phyloP scores from a whole-genome alignment of 2,329 filamentous ascomycete genomes.

The Pseudogymnoascus sp. region DNA sequence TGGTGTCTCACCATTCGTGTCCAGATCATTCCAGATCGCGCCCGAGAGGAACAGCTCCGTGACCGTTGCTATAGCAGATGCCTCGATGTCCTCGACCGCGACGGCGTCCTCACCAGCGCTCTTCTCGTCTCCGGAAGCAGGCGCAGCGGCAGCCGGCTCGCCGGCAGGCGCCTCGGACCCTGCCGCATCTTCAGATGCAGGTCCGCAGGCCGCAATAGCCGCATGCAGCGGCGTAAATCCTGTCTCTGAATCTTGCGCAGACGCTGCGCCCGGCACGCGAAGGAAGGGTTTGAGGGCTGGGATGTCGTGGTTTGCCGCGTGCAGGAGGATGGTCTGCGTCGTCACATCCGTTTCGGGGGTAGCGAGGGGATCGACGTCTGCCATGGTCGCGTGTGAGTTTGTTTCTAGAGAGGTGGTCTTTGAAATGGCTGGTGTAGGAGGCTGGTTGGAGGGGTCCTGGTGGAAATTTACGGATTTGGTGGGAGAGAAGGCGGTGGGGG shows the following conservation, averaged over 20 bases:
- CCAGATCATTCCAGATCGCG: slow-evolving; percentile 96
- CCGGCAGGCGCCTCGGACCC: slow-evolving; percentile 22
- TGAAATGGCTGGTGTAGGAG: not conserved
- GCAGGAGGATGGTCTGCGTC: slow-evolving; percentile 55
- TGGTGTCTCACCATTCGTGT: slow-evolving; percentile 78
- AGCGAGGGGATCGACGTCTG: slow-evolving; percentile 19
- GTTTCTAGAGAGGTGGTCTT: not conserved
- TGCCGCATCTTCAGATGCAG: not conserved
- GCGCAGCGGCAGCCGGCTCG: slow-evolving; percentile 18
- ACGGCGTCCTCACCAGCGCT: slow-evolving; percentile 25
- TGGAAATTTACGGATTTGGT: slow-evolving; percentile 7
- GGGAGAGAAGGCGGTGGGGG: not conserved
- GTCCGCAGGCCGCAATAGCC: slow-evolving; percentile 68
- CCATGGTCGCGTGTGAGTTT: not conserved
- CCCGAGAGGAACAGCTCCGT: slow-evolving; percentile 75
- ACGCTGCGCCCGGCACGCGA: slow-evolving; percentile 44
- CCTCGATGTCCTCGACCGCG: slow-evolving; percentile 41
- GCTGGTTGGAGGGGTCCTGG: slow-evolving; percentile 5
- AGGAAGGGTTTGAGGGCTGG: slow-evolving; percentile 25
- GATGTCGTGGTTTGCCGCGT: slow-evolving; percentile 52
- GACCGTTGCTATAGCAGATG: slow-evolving; percentile 55
- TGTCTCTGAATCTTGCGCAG: slow-evolving; percentile 75
- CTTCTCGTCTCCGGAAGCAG: slow-evolving; percentile 14
- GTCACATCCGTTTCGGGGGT: slow-evolving; percentile 17
- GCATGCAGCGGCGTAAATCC: slow-evolving; percentile 85